phyloP scores from a whole-genome alignment of 78 protist species.

The Salpingoeca rosetta region DNA sequence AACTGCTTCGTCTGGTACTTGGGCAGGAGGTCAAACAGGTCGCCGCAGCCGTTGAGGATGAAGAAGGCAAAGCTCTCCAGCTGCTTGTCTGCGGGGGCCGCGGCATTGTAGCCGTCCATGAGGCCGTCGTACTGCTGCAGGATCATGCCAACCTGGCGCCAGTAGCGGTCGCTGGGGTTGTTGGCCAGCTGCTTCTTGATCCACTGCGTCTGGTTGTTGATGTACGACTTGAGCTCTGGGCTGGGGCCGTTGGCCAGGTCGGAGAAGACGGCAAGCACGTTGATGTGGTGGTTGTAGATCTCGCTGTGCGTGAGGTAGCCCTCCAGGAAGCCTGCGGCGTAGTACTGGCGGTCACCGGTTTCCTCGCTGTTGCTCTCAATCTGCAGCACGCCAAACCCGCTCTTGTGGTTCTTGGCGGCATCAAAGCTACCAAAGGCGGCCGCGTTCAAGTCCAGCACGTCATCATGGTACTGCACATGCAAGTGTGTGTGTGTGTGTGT shows the following conservation, averaged over 20 bases:
- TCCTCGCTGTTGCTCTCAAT: neutral
- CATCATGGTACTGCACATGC: too few species aligned
- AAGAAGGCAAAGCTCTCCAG: conserved; percentile 23
- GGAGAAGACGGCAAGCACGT: conserved; percentile 13
- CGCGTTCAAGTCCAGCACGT: neutral
- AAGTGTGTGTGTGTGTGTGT: too few species aligned
- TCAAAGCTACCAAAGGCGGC: neutral
- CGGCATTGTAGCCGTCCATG: conserved; percentile 9
- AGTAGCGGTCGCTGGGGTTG: conserved; percentile 23
- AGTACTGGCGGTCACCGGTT: neutral
- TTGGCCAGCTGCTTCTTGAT: neutral
- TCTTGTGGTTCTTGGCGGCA: neutral
- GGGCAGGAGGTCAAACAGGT: conserved; percentile 26
- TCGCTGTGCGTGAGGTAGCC: conserved; percentile 29
- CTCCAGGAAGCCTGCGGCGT: conserved; percentile 57
- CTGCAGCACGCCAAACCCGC: neutral
- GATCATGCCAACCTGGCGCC: conserved; percentile 37
- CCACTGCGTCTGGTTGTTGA: conserved; percentile 19
- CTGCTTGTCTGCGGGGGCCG: neutral
- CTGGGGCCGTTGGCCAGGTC: neutral
- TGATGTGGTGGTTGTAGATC: conserved; percentile 30
- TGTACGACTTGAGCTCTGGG: conserved; percentile 1
- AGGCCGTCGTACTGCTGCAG: conserved; percentile 26
- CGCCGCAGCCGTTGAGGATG: conserved; percentile 38
- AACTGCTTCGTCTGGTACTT: neutral